These are phyloP conservation scores for Nemania bipapillata DNA, from an alignment of 2,329 filamentous ascomycete species.

Conservation along the genomic window DNA sequence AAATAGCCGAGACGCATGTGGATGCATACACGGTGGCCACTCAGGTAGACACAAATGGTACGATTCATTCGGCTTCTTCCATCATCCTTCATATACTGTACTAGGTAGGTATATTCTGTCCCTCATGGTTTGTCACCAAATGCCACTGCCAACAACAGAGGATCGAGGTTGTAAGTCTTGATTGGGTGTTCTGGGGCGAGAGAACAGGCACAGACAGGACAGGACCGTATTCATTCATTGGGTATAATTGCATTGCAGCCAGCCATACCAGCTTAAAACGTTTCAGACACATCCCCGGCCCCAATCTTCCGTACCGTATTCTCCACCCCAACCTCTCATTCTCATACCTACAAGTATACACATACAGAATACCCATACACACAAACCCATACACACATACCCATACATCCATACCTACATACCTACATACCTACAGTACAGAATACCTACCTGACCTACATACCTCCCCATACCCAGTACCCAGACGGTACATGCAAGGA, in stretches of 20 bases:
- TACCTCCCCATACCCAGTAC: constrained; percentile 1
- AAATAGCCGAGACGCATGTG: constrained; percentile 26
- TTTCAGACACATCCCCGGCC: constrained; percentile 28
- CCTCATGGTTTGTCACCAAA: not conserved
- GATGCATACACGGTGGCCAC: constrained; percentile 11
- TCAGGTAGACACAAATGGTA: not conserved
- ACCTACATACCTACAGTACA: too few relatives aligned
- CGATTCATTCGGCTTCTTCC: constrained; percentile 2
- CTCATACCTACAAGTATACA: not conserved
- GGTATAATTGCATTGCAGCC: constrained; percentile 35
- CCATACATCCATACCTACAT: too few relatives aligned
- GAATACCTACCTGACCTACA: not conserved
- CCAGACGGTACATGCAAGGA: constrained; percentile 8
- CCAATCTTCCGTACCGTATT: not conserved
- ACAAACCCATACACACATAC: not conserved
- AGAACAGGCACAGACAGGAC: constrained; percentile 1
- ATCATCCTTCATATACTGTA: not conserved
- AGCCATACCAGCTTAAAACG: constrained; percentile 22
- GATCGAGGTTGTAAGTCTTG: not conserved
- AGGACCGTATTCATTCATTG: constrained; percentile 17
- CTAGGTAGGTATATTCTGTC: not conserved
- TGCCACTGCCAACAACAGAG: not conserved
- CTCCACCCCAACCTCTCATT: constrained; percentile 30
- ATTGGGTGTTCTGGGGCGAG: constrained; percentile 15
- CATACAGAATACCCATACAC: too few relatives aligned